phyloP scores from a whole-genome alignment of 2,329 filamentous ascomycete genomes.

The Ceratocystis harringtonii region DNA sequence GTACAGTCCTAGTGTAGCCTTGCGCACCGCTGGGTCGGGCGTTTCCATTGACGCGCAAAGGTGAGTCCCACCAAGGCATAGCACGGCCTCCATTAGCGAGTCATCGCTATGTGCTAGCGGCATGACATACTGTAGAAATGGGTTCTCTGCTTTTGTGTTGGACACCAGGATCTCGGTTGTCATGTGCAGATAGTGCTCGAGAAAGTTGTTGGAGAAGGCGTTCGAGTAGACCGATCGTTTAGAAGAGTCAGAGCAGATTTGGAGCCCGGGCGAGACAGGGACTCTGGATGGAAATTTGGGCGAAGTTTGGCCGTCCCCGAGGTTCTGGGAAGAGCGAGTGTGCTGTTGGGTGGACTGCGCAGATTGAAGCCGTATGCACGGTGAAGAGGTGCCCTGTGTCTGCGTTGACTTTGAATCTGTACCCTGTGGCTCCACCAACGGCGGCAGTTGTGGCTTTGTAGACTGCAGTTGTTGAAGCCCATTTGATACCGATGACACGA shows the following conservation, averaged over 20 bases:
- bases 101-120: slow-evolving; percentile 15
- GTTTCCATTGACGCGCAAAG: slow-evolving; percentile 16
- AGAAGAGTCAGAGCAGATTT: slow-evolving; percentile 7
- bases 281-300: background rate
- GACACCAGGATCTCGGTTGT: slow-evolving; percentile 17
- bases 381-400: too few species aligned
- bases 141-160: slow-evolving; percentile 15
- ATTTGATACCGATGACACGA: background rate
- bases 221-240: slow-evolving; percentile 9
- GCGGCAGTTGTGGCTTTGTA: background rate
- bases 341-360: background rate
- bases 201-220: slow-evolving; percentile 14
- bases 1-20: slow-evolving; percentile 14
- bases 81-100: slow-evolving; percentile 15
- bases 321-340: background rate
- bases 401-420: too few species aligned
- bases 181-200: slow-evolving; percentile 16
- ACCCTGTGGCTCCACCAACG: too few species aligned
- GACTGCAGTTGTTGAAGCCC: background rate
- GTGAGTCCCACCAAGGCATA: slow-evolving; percentile 15
- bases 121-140: slow-evolving; percentile 16
- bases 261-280: slow-evolving; percentile 10
- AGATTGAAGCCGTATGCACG: background rate
- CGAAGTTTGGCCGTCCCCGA: background rate
- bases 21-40: slow-evolving; percentile 10